Evolutionary conservation across 2,329 filamentous ascomycete genomes (phyloP), one percentile per base, ranked within the genome.

Genomic region (Thelonectria blattea): DNA sequence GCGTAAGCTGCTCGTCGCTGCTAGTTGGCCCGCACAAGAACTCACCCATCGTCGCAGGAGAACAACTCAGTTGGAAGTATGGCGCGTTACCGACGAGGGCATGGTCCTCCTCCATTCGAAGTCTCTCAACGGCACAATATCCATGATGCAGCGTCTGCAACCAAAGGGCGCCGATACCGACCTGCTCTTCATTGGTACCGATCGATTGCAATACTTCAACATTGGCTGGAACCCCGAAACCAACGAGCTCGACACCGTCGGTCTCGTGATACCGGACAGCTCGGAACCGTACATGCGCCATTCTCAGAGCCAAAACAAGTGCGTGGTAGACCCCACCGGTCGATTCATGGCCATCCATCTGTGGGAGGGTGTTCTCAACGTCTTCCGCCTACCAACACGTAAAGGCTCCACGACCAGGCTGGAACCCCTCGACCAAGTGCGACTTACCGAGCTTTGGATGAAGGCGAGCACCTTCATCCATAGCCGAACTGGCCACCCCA

Each of bases 131-230:
- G 95, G 94, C 73, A 91, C 90, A 67, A 88, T 98, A 67, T 89
- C 91, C 8, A 91, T 97, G 81, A 84, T 97, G 14, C 86, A 95
- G 71, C 89, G 88, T 71, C 82, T 99, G 49, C 88, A 88, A 24
- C 92, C 93, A 6, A 86, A 87, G 50, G 86, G 91, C 67, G 88
- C 89, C 27, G 77, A 83, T 5, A 92, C 88, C 49, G 93, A 98
- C 68, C 87, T 97, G 63, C 85, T 99, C 62, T 97, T 99, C 73
- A 85, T 99, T 58, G 94, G 93, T 51, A 99, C 95, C 48, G 91
- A 97, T 73, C 88, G 91, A 56, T 91, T 91, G 68, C 89, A 93
- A 70, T 98, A 97, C 78, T 97, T 98, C 75, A 96, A 92, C 2
- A 76, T 97, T 18, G 88, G 84, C 15, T 99, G 95, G 93, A 88